Conservation (phyloP, 2,329 filamentous ascomycete species). For the Aspergillus sp. region DNA sequence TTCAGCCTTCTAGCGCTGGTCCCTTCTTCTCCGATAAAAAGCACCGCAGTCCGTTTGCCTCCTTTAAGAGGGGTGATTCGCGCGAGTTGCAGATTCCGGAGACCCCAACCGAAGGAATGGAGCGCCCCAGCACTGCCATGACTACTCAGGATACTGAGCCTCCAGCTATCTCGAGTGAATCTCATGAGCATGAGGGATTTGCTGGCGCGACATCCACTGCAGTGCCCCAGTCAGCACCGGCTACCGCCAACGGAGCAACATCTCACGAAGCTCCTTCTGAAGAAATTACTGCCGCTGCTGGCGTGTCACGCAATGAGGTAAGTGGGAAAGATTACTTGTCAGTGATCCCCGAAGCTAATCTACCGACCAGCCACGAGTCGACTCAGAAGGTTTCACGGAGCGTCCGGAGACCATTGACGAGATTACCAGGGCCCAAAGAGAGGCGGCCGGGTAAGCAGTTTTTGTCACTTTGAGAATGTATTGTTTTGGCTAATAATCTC, state of each 20-base stretch:
- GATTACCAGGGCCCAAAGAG: slow-evolving; percentile 48
- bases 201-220: slow-evolving; percentile 24
- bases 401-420: slow-evolving; percentile 47
- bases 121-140: slow-evolving; percentile 36
- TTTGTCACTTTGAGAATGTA: not conserved
- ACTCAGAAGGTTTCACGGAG: slow-evolving; percentile 46
- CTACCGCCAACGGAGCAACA: slow-evolving; percentile 32
- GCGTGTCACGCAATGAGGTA: slow-evolving; percentile 29
- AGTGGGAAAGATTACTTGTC: not conserved
- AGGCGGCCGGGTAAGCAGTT: slow-evolving; percentile 43
- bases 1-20: slow-evolving; percentile 35
- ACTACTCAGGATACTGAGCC: slow-evolving; percentile 30
- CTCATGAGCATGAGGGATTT: slow-evolving; percentile 26
- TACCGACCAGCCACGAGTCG: slow-evolving; percentile 30
- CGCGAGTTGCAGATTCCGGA: slow-evolving; percentile 42
- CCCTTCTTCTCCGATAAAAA: slow-evolving; percentile 43
- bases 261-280: slow-evolving; percentile 20
- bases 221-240: slow-evolving; percentile 21
- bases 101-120: slow-evolving; percentile 30
- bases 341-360: slow-evolving; percentile 12
- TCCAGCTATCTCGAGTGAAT: slow-evolving; percentile 29
- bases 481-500: slow-evolving; percentile 19
- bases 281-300: slow-evolving; percentile 25
- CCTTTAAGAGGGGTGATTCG: slow-evolving; percentile 46
- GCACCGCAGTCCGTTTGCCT: slow-evolving; percentile 44